Evolutionary conservation across 2,329 filamentous ascomycete species (phyloP), one percentile per base, ranked within the genome.

Genomic region (Neofusicoccum sp.): DNA sequence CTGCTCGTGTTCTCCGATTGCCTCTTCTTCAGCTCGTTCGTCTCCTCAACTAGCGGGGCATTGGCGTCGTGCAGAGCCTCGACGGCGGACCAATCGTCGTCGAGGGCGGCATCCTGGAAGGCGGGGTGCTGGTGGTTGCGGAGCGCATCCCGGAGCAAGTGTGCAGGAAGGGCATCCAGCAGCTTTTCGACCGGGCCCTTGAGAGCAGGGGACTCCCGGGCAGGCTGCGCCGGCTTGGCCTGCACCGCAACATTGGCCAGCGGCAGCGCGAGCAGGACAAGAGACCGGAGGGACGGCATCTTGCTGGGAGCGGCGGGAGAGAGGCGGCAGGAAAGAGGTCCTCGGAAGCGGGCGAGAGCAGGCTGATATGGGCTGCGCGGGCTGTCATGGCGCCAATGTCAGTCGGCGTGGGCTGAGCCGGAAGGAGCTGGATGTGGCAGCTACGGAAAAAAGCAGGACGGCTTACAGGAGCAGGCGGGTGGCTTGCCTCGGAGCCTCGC

Each of bases 101-200:
- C 80, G 71, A 87, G 89, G 60, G 90, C 81, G 62, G 88, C 88
- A 69, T 89, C 83, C 70, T 86, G 82, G 75, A 87, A 90, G 69
- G 84, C 84, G 49, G 82, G 80, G 47, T 84, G 82, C 58, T 87
- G 78, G 67, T 86, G 82, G 63, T 81, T 78, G 71, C 89, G 86
- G 33, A 92, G 79, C 58, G 89, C 83, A 48, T 83, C 82, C 71
- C 90, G 87, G 58, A 93, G 77, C 43, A 84, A 81, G 51, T 84
- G 79, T 59, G 82, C 81, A 24, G 86, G 76, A n/a, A 56, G 26
- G 26, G 79, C 78, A 63, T 82, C 78, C 58, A 88, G 75, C 59
- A 86, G 72, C 62, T 84, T 79, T 64, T 82, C 78, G 74, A 88
- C 33, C 31, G 31, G 38, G 51, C 36, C 28, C 9, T 31, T 31